Percentiles rank a stretch among this genome's conserved stretches.
Evolutionary conservation across 1,139 yeast species (phyloP).

Genomic region (Torulaspora globosa): DNA sequence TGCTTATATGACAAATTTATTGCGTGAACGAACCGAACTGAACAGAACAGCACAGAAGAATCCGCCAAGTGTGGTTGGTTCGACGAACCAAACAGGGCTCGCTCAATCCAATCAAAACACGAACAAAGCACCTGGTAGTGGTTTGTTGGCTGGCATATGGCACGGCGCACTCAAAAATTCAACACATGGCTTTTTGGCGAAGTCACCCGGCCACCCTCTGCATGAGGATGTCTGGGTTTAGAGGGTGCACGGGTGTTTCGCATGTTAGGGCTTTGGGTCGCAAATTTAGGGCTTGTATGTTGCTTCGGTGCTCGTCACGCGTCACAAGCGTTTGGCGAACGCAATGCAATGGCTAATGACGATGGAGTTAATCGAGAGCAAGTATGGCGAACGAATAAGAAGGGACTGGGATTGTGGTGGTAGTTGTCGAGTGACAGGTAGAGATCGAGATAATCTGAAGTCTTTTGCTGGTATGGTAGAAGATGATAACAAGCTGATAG

Average conservation of each 20-base stretch:
- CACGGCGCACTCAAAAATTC: too few relatives aligned
- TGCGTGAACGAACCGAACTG: neutral
- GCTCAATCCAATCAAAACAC: neutral
- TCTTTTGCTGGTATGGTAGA: conserved; percentile 31
- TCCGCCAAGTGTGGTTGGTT: too few relatives aligned
- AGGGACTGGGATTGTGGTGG: neutral
- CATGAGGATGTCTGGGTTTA: too few relatives aligned
- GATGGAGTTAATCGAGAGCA: neutral
- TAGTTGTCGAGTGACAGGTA: neutral
- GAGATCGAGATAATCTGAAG: neutral
- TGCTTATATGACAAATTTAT: neutral
- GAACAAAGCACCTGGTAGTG: too few relatives aligned
- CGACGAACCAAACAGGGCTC: too few relatives aligned
- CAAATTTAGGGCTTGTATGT: neutral
- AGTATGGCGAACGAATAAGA: neutral
- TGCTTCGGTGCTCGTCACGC: conserved; percentile 1
- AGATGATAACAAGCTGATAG: conserved; percentile 34
- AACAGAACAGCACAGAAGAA: neutral
- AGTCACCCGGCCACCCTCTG: neutral
- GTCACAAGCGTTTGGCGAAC: neutral
- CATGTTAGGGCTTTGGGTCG: neutral
- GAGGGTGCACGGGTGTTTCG: too few relatives aligned
- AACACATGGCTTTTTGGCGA: too few relatives aligned
- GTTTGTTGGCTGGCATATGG: neutral
- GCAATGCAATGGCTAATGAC: neutral